These are phyloP conservation scores for Leucoagaricus sp. DNA, from an alignment of 1,284 basidiomycete genomes.

Conservation along the genomic window DNA sequence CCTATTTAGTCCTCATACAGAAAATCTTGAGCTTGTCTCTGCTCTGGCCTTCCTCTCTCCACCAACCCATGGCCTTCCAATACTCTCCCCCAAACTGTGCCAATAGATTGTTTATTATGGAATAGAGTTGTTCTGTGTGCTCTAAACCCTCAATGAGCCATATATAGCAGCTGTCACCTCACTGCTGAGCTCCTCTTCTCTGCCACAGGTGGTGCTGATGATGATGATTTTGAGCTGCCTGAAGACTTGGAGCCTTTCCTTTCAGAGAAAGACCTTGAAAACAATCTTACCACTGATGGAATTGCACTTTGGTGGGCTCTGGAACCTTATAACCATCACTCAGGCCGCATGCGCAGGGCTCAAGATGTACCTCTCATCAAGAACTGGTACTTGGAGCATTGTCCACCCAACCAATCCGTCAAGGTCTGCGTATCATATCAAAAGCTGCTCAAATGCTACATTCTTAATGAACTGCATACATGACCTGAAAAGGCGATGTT, in stretches of 20 bases:
- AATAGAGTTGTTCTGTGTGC: no score
- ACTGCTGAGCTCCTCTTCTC: no score
- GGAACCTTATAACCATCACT: constrained; percentile 92
- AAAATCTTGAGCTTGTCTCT: no score
- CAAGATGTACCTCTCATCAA: constrained; percentile 97
- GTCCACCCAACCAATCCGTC: constrained; percentile 93
- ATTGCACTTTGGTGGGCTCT: constrained; percentile 99
- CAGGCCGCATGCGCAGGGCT: constrained; percentile 90
- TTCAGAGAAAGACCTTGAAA: constrained; percentile 80
- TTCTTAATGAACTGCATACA: constrained; percentile 91
- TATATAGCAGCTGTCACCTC: no score
- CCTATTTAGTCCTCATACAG: no score
- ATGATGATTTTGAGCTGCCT: constrained; percentile 89
- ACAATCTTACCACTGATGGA: constrained; percentile 92
- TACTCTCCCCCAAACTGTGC: no score
- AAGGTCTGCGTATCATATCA: constrained; percentile 99
- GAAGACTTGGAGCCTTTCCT: constrained; percentile 86
- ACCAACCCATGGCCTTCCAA: no score
- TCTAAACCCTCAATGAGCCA: no score
- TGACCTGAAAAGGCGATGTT: constrained; percentile 94
- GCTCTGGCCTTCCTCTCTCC: no score
- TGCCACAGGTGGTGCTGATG: constrained; percentile 78
- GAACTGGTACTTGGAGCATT: constrained; percentile 98
- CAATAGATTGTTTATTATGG: no score
- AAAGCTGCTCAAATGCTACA: constrained; percentile 96